Evolutionary conservation across 2,329 filamentous ascomycete species (phyloP).

Genomic region (Penicillium janthinellum): DNA sequence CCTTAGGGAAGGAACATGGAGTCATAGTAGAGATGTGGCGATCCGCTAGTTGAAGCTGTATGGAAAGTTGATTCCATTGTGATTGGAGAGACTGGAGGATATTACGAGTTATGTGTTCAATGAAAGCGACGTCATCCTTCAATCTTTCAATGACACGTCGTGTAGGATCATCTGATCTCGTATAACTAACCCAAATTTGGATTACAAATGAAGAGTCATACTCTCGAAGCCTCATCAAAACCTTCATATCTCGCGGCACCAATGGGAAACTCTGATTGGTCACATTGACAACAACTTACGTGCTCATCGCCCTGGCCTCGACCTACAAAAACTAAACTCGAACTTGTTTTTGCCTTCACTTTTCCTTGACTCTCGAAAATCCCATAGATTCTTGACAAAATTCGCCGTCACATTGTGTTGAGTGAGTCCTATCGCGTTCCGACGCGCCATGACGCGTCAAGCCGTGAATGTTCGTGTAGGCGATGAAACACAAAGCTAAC

Average conservation of each 20-base stretch:
- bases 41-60: neutral
- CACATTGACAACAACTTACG: slow-evolving; percentile 37
- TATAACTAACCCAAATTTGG: neutral
- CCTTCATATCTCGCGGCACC: neutral
- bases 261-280: slow-evolving; percentile 23
- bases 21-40: neutral
- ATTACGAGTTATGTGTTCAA: slow-evolving; percentile 6
- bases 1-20: slow-evolving; percentile 5
- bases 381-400: no score
- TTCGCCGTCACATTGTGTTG: neutral
- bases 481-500: neutral
- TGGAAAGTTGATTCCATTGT: neutral
- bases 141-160: neutral
- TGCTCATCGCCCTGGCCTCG: neutral
- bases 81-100: neutral
- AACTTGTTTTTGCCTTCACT: neutral
- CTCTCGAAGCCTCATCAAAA: neutral
- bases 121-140: neutral
- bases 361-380: neutral
- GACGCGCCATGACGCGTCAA: neutral
- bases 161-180: neutral
- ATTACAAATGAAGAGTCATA: slow-evolving; percentile 1
- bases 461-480: neutral
- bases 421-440: neutral
- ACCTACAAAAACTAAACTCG: neutral